Conservation (phyloP, 345 rosid genomes). For the Brassica juncea region DNA sequence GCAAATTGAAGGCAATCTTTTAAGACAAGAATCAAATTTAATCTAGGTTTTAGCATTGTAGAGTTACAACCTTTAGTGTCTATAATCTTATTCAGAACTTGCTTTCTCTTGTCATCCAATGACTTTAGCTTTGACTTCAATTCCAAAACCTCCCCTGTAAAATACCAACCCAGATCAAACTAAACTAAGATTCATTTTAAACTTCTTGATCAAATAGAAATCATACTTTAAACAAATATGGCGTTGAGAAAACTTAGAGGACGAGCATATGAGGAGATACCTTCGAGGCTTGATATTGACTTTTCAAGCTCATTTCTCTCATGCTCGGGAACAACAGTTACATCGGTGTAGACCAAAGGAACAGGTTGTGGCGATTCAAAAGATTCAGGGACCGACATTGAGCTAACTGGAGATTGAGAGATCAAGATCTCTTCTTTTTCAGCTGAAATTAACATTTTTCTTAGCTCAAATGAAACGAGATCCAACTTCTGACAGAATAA, state of each 20-base stretch:
- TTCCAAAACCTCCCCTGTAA: conserved; percentile 56
- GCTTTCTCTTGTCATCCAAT: conserved; percentile 62
- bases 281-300: conserved; percentile 61
- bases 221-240: background rate
- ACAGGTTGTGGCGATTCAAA: conserved; percentile 45
- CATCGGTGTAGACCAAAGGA: conserved; percentile 57
- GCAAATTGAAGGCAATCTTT: conserved; percentile 38
- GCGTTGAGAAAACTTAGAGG: background rate
- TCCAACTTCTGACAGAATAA: conserved; percentile 34
- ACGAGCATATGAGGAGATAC: conserved; percentile 36
- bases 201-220: background rate
- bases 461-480: conserved; percentile 32
- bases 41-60: background rate
- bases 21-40: conserved; percentile 13
- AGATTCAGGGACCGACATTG: conserved; percentile 43
- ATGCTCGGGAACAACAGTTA: conserved; percentile 78
- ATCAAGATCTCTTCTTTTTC: conserved; percentile 48
- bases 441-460: conserved; percentile 43
- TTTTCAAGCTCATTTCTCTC: conserved; percentile 63
- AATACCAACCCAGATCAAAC: conserved; percentile 28
- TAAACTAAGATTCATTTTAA: background rate
- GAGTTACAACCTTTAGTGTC: conserved; percentile 71
- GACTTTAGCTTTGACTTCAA: conserved; percentile 60
- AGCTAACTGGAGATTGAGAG: conserved; percentile 31
- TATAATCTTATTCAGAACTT: conserved; percentile 63